Evolutionary conservation across 345 rosid species (phyloP).

Genomic region (Lepidium aucheri): DNA sequence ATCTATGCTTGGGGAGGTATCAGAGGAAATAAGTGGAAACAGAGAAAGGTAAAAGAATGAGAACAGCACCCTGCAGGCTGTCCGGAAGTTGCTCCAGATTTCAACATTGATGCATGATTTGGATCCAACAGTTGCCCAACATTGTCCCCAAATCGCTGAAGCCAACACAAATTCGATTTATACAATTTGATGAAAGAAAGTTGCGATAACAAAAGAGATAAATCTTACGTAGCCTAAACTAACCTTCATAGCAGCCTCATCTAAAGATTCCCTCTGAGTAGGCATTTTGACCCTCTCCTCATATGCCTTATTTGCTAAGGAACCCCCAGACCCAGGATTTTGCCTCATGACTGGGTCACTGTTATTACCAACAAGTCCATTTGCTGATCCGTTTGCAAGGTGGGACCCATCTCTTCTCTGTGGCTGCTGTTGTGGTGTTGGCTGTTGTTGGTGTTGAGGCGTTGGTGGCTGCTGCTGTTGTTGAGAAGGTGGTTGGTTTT

Average conservation of each 20-base stretch:
- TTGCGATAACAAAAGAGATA: background rate
- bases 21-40: conserved; percentile 1
- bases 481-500: conserved; percentile 44
- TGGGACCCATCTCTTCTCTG: conserved; percentile 82
- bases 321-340: conserved; percentile 70
- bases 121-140: conserved; percentile 83
- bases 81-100: conserved; percentile 67
- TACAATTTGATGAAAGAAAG: background rate
- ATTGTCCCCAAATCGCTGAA: conserved; percentile 83
- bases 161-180: conserved; percentile 16
- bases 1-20: background rate
- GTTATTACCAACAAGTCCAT: conserved; percentile 71
- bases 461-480: conserved; percentile 41
- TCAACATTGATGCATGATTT: conserved; percentile 79
- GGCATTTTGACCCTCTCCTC: conserved; percentile 79
- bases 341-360: conserved; percentile 71
- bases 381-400: conserved; percentile 65
- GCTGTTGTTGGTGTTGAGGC: conserved; percentile 52
- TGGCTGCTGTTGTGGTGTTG: conserved; percentile 45
- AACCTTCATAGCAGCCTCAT: conserved; percentile 82
- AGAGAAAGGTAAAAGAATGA: conserved; percentile 22
- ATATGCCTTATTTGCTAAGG: conserved; percentile 78
- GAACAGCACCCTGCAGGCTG: conserved; percentile 81
- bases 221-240: conserved; percentile 4
- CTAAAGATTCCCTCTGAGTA: conserved; percentile 77